Evolutionary conservation across 805 yeast species (phyloP), one percentile per base, ranked within the genome.

Genomic region (Kluyveromyces nonfermentans): DNA sequence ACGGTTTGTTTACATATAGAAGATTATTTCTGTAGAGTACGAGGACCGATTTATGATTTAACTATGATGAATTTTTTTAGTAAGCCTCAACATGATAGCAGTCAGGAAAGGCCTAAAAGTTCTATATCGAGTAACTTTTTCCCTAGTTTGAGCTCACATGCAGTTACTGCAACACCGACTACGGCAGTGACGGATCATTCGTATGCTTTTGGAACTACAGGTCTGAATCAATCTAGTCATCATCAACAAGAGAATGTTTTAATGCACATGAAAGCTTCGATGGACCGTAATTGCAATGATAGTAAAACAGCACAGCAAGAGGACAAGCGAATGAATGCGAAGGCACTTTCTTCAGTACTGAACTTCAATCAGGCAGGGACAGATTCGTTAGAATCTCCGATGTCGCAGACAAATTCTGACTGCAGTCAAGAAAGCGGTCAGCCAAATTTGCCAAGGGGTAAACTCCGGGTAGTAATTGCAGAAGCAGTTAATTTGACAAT

Each of bases 401-500:
- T 34, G 21, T 28, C 41, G 6, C 41, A 21, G 8, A 28, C 41
- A 8, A 33, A 38, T 30, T 25, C 30, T 6, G 12, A 25, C 12
- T 38, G 34, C 7, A 38, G 31, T 21, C 19, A 31, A 7, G 14
- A 20, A 12, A 28, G 22, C 22, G 33, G 25, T 9, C 38, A 41
- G 28, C 12, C 16, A 7, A 35, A 63, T 41, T 59, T 75, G 5
- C 89, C 93, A 35, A 76, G 84, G 57, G 97, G 97, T 37, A 85
- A 84, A 61, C 72, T 90, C 42, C 78, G 79, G 55, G 88, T 93
- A 39, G 78, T 77, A 30, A 86, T 90, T 48, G 68, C 84, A 21
- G 90, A 86, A 63, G 97, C 96, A 1, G 74, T 72, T 46, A 81
- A 80, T 52, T 71, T 90, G 49, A 66, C 72, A 35, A 75, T 80